phyloP scores from a whole-genome alignment of 2,329 filamentous ascomycete species.

The Colletotrichum lindemuthianum region DNA sequence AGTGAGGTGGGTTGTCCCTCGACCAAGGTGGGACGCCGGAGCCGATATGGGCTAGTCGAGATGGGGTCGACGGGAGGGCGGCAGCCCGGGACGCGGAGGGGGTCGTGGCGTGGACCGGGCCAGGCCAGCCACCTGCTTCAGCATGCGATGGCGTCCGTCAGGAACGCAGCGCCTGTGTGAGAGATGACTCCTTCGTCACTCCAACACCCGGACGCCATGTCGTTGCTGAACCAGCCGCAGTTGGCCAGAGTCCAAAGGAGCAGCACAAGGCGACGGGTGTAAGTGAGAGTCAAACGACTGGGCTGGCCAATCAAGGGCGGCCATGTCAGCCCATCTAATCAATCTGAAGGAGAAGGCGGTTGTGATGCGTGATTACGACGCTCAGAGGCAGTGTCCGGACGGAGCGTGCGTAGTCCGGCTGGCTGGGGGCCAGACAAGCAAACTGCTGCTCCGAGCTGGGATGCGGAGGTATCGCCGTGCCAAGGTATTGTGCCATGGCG shows the following conservation, averaged over 20 bases:
- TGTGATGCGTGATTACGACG: neutral
- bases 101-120: slow-evolving; percentile 16
- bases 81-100: slow-evolving; percentile 11
- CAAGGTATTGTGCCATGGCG: too few species aligned
- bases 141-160: neutral
- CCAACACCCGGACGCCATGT: neutral
- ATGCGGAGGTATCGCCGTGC: slow-evolving; percentile 20
- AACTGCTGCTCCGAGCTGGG: slow-evolving; percentile 31
- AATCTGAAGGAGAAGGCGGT: slow-evolving; percentile 33
- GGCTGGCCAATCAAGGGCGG: slow-evolving; percentile 8
- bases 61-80: slow-evolving; percentile 20
- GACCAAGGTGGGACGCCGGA: slow-evolving; percentile 6
- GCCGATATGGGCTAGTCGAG: slow-evolving; percentile 18
- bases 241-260: neutral
- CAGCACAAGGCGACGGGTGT: slow-evolving; percentile 1
- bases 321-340: slow-evolving; percentile 32
- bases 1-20: slow-evolving; percentile 3
- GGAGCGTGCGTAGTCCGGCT: slow-evolving; percentile 17
- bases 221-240: slow-evolving; percentile 17
- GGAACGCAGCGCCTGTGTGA: neutral
- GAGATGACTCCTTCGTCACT: neutral
- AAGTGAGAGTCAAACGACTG: slow-evolving; percentile 6
- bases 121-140: slow-evolving; percentile 8
- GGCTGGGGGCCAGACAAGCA: slow-evolving; percentile 14
- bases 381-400: slow-evolving; percentile 13